phyloP scores from a whole-genome alignment of 2,329 filamentous ascomycete genomes.

The Monilinia aucupariae region DNA sequence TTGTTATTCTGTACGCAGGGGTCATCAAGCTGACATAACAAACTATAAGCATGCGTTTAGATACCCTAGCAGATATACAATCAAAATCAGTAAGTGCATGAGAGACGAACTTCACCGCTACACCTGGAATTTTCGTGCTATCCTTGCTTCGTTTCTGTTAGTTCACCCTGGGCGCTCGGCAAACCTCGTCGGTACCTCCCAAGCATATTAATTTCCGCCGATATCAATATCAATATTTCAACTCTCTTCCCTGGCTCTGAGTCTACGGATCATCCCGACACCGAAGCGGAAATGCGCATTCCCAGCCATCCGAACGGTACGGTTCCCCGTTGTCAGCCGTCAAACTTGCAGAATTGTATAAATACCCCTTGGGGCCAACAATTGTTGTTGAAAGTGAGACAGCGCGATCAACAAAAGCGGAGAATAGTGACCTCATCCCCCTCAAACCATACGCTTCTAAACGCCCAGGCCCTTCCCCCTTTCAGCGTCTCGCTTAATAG shows the following conservation, averaged over 20 bases:
- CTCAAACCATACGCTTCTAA: neutral
- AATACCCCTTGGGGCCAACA: no score
- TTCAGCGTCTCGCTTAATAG: slow-evolving; percentile 7
- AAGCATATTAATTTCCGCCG: neutral
- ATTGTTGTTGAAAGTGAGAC: neutral
- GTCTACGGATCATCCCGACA: neutral
- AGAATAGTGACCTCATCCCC: neutral
- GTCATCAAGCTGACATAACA: neutral
- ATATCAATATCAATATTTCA: neutral
- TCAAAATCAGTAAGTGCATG: neutral
- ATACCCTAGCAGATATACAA: neutral
- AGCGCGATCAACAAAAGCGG: neutral
- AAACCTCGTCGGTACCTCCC: neutral
- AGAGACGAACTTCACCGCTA: neutral
- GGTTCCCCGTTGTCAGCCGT: neutral
- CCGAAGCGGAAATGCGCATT: neutral
- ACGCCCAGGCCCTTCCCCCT: neutral
- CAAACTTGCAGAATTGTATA: neutral
- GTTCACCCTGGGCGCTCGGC: neutral
- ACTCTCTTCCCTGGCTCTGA: no score
- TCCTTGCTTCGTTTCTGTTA: neutral
- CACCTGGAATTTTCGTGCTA: neutral
- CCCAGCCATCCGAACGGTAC: neutral
- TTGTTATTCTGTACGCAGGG: neutral
- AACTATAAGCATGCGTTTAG: neutral